Base-by-base conservation (phyloP, 2,329 filamentous ascomycete species). In the Cadophora gregata region DNA sequence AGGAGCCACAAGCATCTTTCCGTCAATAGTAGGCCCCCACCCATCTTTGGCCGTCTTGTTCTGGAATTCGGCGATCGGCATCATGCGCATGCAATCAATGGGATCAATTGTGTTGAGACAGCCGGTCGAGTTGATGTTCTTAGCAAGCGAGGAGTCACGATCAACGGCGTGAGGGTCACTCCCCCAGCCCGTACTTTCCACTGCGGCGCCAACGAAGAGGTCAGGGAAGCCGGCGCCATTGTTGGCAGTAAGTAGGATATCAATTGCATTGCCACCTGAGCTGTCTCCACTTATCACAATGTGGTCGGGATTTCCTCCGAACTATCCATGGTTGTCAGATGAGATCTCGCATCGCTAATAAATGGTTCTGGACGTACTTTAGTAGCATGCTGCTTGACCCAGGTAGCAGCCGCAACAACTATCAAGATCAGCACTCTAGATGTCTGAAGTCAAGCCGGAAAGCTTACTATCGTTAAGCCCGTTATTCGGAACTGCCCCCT, bases 231-330 rank as follows among this genome's bases (percentile, higher is more conserved):
- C 64, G 10, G 59, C 59, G 14, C 83, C 84, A 4, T 81, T 81
- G 59, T 83, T 82, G 0, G 84, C 83, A 0, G 80, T 86, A 53
- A 92, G 80, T 33, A 90, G 86, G 42, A 90, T 80, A 27, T 81
- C 84, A 21, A 92, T 81, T 8, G 86, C 87, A 1, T 82, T 84
- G 6, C 84, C 90, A 1, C 90, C 90, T 4, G 90, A 89, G 62
- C 86, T 90, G 70, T 84, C 86, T 10, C 90, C 91, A 21, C 86
- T 88, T 0, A 92, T 77, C 0, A 88, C 85, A 6, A 93, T 87
- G 69, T 90, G 88, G 1, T 81, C 72, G 0, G 88, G 87, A 69
- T 92, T 80, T n/a, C 90, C 90, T 1, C 90, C 90, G 70, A 93
- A 93, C 74, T 85, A 36, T 2, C 16, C 12, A 19, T 16, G 5